phyloP scores from a whole-genome alignment of 1,139 yeast species.

The Groenewaldozyma auringiensis region DNA sequence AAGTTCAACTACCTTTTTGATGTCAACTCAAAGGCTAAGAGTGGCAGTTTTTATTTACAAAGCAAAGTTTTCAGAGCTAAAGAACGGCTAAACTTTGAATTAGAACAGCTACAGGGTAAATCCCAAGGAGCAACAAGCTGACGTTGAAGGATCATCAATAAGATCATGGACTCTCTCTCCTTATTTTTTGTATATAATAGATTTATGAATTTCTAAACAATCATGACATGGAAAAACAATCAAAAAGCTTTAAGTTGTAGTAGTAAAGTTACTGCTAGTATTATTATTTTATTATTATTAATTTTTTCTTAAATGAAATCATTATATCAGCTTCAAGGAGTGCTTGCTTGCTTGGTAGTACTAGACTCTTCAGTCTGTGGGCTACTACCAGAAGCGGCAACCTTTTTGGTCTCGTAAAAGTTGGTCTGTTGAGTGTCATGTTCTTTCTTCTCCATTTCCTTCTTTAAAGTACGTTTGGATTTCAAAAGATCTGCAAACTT shows the following conservation, averaged over 20 bases:
- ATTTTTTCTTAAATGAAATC: too few species aligned
- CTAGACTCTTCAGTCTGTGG: too few species aligned
- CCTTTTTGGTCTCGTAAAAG: neutral
- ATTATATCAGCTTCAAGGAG: too few species aligned
- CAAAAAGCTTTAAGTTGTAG: too few species aligned
- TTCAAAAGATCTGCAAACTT: conserved; percentile 7
- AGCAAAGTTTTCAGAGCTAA: conserved; percentile 85
- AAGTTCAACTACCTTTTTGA: conserved; percentile 79
- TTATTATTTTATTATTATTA: too few species aligned
- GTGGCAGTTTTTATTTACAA: conserved; percentile 87
- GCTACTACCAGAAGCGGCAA: too few species aligned
- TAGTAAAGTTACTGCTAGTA: too few species aligned
- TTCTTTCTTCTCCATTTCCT: conserved; percentile 8
- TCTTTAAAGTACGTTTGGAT: conserved; percentile 5
- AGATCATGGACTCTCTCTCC: too few species aligned
- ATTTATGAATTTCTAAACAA: too few species aligned
- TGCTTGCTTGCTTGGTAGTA: too few species aligned
- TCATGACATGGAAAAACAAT: too few species aligned
- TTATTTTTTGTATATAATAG: too few species aligned
- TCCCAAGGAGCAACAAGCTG: conserved; percentile 1
- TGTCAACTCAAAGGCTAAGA: conserved; percentile 86
- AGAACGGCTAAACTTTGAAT: conserved; percentile 52
- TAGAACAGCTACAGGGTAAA: conserved; percentile 23
- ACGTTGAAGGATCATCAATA: neutral
- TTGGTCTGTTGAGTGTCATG: conserved; percentile 1